Evolutionary conservation across 2,329 filamentous ascomycete genomes (phyloP), one percentile per base, ranked within the genome.

Genomic region (Cucurbitaria berberidis): DNA sequence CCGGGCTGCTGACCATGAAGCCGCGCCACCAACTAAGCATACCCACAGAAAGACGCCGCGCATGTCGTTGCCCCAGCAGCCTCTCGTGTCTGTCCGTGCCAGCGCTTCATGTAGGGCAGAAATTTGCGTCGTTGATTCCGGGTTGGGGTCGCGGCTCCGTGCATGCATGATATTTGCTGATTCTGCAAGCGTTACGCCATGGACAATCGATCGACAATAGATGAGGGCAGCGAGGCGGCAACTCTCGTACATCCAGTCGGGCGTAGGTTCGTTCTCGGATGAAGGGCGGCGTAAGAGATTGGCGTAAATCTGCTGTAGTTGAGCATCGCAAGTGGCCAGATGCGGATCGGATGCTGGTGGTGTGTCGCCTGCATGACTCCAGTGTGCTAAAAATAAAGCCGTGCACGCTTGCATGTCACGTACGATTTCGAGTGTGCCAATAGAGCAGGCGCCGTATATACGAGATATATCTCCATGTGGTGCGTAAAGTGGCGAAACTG

Each of bases 171-270:
- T 51, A 35, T 55, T 58, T 27, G 61, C 67, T 27, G 70, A 62
- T 3, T 67, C 56, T 21, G 58, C 50, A 24, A 73, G 49, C 13
- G 67, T 54, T n/a, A 63, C 51, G 5, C 57, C 57, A 24, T 72
- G 60, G 13, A 72, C 55, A n/a, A 73, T 62, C 1, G 65, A 66
- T 24, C 67, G 61, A 36, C 66, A 67, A 50, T 73, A 72, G 22
- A 74, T 68, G 5, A 71, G 43, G 1, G 68, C 64, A 24, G 72
- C 66, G 6, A 74, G 53, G 16, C 70, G 70, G 38, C 66, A 64
- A 27, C 59, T 63, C 44, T 74, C 70, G 53, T 74, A 69, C 8
- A 67, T 48, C 68, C 69, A 73, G 48, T 73, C 69, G 3, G 58
- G 59, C 8, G 57, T 29, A 2, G 51, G 19, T 2, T 59, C 45